Conservation (phyloP, 1,284 basidiomycete species). For the Wolfiporia cocos region DNA sequence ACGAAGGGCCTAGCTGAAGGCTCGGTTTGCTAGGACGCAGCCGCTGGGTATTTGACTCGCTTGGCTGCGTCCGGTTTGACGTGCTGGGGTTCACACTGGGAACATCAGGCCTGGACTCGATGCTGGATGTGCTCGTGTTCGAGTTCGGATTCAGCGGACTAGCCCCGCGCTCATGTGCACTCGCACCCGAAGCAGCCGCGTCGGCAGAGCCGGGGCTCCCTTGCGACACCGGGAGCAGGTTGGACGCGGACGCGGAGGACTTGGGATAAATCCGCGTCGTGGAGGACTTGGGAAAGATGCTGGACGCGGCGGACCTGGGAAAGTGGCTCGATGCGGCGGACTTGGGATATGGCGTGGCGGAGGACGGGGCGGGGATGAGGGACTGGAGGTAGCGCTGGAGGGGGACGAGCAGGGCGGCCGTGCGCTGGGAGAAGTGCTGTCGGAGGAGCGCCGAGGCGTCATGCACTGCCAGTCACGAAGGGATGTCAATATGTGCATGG, state of each 20-base stretch:
- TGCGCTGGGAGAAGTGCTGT: slow-evolving; percentile 83
- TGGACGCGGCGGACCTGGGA: slow-evolving; percentile 1
- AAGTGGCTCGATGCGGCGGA: slow-evolving; percentile 2
- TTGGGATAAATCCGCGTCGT: background rate
- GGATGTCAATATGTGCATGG: background rate
- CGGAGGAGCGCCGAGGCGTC: slow-evolving; percentile 68
- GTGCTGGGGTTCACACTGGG: too few relatives aligned
- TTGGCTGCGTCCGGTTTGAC: too few relatives aligned
- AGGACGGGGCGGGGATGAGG: slow-evolving; percentile 66
- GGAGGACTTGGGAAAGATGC: slow-evolving; percentile 1
- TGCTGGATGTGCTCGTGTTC: too few relatives aligned
- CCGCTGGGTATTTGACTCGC: too few relatives aligned
- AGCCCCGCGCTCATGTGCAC: too few relatives aligned
- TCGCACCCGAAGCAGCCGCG: too few relatives aligned
- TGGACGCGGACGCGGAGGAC: slow-evolving; percentile 3
- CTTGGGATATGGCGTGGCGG: slow-evolving; percentile 9
- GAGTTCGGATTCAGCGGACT: too few relatives aligned
- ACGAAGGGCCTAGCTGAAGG: too few relatives aligned
- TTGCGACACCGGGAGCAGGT: too few relatives aligned
- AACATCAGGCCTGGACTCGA: too few relatives aligned
- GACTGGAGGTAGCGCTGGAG: slow-evolving; percentile 92
- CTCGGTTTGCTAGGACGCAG: too few relatives aligned
- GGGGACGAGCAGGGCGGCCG: slow-evolving; percentile 86
- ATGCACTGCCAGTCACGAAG: slow-evolving; percentile 16
- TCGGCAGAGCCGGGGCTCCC: too few relatives aligned